A percentile compares a stretch with the other conserved stretches of the same genome.
These are phyloP conservation scores for Chaetomiaceae sp. DNA, from an alignment of 2,329 filamentous ascomycete genomes.

Conservation along the genomic window DNA sequence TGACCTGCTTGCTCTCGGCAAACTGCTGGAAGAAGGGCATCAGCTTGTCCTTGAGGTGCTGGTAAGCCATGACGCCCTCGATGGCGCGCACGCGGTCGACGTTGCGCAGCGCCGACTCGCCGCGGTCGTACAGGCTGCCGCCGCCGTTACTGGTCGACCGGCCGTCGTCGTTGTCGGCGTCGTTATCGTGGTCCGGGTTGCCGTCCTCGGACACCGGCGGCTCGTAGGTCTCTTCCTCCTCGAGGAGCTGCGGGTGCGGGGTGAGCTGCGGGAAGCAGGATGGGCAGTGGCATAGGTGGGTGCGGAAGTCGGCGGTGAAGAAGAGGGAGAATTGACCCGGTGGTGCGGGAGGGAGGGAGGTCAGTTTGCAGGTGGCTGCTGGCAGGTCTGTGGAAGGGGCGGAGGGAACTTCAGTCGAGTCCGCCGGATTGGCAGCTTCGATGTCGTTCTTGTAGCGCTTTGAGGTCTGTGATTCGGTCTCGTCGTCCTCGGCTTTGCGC, in stretches of 20 bases:
- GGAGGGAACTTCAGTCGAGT: neutral
- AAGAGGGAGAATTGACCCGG: constrained; percentile 70
- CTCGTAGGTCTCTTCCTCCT: constrained; percentile 92
- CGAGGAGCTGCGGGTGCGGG: constrained; percentile 72
- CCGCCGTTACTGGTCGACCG: constrained; percentile 52
- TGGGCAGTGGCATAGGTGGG: constrained; percentile 73
- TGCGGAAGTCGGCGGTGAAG: constrained; percentile 70
- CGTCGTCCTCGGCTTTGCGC: constrained; percentile 49
- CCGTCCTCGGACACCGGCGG: constrained; percentile 71
- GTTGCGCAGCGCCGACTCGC: constrained; percentile 84
- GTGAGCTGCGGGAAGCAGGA: constrained; percentile 71
- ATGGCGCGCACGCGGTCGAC: constrained; percentile 91
- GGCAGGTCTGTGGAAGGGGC: neutral
- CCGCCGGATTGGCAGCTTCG: constrained; percentile 10
- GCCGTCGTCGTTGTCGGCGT: constrained; percentile 45
- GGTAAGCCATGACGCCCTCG: constrained; percentile 97
- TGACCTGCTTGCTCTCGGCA: constrained; percentile 80
- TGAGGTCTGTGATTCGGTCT: constrained; percentile 28
- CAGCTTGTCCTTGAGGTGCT: constrained; percentile 91
- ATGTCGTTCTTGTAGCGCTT: constrained; percentile 50
- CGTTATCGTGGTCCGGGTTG: constrained; percentile 48
- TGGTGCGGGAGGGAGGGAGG: constrained; percentile 50
- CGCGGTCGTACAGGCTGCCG: constrained; percentile 79
- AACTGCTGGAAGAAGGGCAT: constrained; percentile 92
- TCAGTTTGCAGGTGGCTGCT: constrained; percentile 49